Conservation (phyloP, 2,329 filamentous ascomycete species). For the Aspergillus clavatus region DNA sequence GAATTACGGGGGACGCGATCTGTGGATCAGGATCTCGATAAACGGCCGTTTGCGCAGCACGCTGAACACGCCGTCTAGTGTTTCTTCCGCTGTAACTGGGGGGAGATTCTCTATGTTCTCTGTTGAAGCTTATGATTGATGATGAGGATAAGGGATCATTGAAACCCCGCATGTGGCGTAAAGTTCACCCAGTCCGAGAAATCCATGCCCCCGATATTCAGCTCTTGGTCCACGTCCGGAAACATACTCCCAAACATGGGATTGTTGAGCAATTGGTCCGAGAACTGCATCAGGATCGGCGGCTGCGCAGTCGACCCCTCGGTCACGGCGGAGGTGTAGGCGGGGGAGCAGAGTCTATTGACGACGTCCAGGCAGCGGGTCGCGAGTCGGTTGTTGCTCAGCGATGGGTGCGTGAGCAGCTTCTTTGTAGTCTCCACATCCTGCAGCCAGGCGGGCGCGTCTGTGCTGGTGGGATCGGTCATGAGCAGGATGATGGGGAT, state of each 20-base stretch:
- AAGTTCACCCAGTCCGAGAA: constrained; percentile 41
- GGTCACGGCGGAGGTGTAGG: constrained; percentile 16
- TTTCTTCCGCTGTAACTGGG: background rate
- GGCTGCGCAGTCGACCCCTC: constrained; percentile 16
- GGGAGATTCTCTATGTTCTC: no score
- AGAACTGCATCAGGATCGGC: constrained; percentile 33
- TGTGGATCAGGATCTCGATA: constrained; percentile 15
- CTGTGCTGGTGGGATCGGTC: constrained; percentile 37
- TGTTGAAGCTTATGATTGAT: no score
- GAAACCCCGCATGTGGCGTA: constrained; percentile 20
- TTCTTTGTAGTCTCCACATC: constrained; percentile 39
- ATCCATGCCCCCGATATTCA: constrained; percentile 31
- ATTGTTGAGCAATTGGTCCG: constrained; percentile 34
- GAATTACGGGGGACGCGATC: constrained; percentile 28
- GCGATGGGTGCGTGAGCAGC: constrained; percentile 35
- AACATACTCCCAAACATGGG: constrained; percentile 34
- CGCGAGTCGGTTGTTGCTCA: constrained; percentile 38
- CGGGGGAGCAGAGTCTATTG: constrained; percentile 34
- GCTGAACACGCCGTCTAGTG: constrained; percentile 13
- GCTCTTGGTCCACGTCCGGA: constrained; percentile 29
- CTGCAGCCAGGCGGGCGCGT: constrained; percentile 34
- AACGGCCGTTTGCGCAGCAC: constrained; percentile 21
- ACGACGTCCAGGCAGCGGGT: constrained; percentile 38
- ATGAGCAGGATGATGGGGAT: constrained; percentile 43
- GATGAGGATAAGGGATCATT: constrained; percentile 8